A percentile compares a stretch with the other conserved stretches of the same genome.
Evolutionary conservation across 2,329 filamentous ascomycete species (phyloP).

Genomic region (Pseudogymnoascus sp.): DNA sequence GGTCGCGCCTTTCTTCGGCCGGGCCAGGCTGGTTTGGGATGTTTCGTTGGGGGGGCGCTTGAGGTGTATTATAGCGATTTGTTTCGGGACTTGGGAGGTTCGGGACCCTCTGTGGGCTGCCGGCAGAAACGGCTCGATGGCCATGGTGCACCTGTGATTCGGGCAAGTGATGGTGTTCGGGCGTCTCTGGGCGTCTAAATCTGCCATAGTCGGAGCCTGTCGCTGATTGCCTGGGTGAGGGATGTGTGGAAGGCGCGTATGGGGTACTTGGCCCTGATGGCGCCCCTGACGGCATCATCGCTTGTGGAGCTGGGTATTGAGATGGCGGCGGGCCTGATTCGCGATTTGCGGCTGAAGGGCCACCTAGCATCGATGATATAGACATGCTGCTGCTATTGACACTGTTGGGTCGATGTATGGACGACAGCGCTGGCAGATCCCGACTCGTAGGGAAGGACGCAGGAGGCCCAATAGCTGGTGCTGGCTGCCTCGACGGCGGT

Average conservation of each 20-base stretch:
- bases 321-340: conserved; percentile 39
- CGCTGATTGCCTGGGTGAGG: conserved; percentile 29
- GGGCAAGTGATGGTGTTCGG: conserved; percentile 58
- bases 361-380: conserved; percentile 64
- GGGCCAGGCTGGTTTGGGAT: conserved; percentile 29
- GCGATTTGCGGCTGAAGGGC: conserved; percentile 39
- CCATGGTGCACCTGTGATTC: conserved; percentile 33
- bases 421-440: conserved; percentile 46
- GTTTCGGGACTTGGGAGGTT: conserved; percentile 48
- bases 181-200: conserved; percentile 63
- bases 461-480: conserved; percentile 33
- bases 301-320: conserved; percentile 40
- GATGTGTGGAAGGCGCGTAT: conserved; percentile 33
- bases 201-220: conserved; percentile 52
- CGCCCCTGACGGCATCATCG: conserved; percentile 25
- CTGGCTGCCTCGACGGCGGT: conserved; percentile 34
- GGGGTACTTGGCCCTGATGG: conserved; percentile 27
- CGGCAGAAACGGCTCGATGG: conserved; percentile 31
- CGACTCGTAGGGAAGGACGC: conserved; percentile 41
- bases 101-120: conserved; percentile 35
- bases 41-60: conserved; percentile 45
- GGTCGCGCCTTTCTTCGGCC: conserved; percentile 41
- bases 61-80: conserved; percentile 53
- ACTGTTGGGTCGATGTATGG: conserved; percentile 42
- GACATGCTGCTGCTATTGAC: conserved; percentile 57